A percentile compares a stretch with the other conserved stretches of the same genome.
Evolutionary conservation across 306 rosid genomes (phyloP).

Genomic region (Medicago ruthenica): DNA sequence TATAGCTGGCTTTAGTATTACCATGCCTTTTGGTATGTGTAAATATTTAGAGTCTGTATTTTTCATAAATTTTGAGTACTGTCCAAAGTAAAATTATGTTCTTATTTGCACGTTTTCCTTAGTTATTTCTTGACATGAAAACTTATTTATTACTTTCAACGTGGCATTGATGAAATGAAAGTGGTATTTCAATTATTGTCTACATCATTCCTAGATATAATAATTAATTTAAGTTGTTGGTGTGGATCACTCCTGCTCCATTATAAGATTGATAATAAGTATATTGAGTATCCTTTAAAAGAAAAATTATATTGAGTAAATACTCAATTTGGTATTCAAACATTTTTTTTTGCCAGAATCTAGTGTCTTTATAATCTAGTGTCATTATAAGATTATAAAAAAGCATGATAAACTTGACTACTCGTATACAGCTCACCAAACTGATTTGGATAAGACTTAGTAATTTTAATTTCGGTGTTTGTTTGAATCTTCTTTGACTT

Average conservation of each 20-base stretch:
- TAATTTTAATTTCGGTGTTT: background rate
- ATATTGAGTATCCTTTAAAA: background rate
- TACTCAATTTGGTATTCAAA: background rate
- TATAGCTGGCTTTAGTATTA: constrained; percentile 43
- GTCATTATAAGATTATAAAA: no score
- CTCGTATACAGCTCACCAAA: background rate
- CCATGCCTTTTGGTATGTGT: constrained; percentile 46
- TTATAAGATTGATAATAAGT: background rate
- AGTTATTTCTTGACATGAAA: constrained; percentile 15
- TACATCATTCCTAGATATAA: background rate
- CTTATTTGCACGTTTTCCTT: constrained; percentile 18
- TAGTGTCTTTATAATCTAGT: background rate
- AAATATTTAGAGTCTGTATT: constrained; percentile 39
- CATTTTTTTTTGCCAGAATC: background rate
- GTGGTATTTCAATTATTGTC: constrained; percentile 19
- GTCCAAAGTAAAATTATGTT: constrained; percentile 19
- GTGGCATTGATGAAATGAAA: constrained; percentile 12
- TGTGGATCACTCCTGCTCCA: background rate
- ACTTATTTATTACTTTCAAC: constrained; percentile 25
- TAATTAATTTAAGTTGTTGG: constrained; percentile 9
- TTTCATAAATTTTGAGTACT: constrained; percentile 39
- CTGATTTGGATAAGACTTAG: constrained; percentile 18
- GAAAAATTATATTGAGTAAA: no score
- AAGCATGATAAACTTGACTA: constrained; percentile 11
- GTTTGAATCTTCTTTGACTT: constrained; percentile 28